Evolutionary conservation across 495 filamentous ascomycete species (phyloP).

Genomic region (Elasticomyces elasticus): DNA sequence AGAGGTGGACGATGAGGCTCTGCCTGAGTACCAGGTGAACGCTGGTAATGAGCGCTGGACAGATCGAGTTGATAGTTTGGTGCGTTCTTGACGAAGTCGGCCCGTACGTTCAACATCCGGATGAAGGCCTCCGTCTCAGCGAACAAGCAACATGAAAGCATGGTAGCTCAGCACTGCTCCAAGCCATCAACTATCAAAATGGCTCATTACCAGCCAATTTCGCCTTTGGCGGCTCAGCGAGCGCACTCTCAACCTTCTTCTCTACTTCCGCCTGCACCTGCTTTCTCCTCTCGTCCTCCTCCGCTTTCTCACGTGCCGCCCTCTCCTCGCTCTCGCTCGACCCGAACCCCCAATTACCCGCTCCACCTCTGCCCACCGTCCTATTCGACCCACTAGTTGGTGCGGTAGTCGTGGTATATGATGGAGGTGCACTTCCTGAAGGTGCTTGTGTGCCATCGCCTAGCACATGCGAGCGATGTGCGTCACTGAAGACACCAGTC

Average conservation of each 20-base stretch:
- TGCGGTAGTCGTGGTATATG: background rate
- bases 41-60: background rate
- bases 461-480: constrained; percentile 5
- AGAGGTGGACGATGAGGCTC: background rate
- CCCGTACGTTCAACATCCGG: too few species aligned
- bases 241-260: constrained; percentile 21
- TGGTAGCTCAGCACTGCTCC: background rate
- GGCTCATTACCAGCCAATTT: constrained; percentile 6
- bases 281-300: constrained; percentile 31
- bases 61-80: too few species aligned
- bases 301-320: constrained; percentile 25
- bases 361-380: constrained; percentile 44
- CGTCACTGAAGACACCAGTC: constrained; percentile 23
- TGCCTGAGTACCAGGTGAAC: background rate
- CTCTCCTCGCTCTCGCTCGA: constrained; percentile 21
- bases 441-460: constrained; percentile 19
- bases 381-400: background rate
- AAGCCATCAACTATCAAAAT: background rate
- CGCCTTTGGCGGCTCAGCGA: constrained; percentile 18
- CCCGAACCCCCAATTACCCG: constrained; percentile 43
- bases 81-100: too few species aligned
- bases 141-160: too few species aligned
- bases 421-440: constrained; percentile 17
- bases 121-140: too few species aligned
- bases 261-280: constrained; percentile 39